Conservation (phyloP, 257 asterid species). For the Solanum paucissectum region DNA sequence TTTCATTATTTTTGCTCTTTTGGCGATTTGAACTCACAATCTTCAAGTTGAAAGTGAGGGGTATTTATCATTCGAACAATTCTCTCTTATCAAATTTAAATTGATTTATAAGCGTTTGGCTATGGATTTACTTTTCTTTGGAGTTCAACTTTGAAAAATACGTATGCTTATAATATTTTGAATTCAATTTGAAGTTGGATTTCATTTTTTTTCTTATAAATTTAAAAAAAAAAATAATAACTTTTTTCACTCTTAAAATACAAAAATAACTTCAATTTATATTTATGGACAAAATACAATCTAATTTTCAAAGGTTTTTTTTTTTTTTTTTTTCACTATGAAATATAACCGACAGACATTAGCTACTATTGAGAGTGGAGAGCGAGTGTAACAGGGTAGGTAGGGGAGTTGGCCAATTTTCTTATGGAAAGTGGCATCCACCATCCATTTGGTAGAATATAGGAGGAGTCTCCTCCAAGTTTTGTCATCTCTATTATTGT, state of each 20-base stretch:
- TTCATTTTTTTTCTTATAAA: too few relatives aligned
- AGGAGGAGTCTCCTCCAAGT: neutral
- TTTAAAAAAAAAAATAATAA: too few relatives aligned
- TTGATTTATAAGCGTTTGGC: too few relatives aligned
- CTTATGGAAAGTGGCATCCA: neutral
- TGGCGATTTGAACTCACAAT: rapidly evolving
- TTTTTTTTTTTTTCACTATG: too few relatives aligned
- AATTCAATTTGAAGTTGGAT: too few relatives aligned
- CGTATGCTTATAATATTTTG: too few relatives aligned
- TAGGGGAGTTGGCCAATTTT: neutral
- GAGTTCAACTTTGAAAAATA: neutral
- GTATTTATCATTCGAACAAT: rapidly evolving
- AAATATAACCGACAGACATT: neutral
- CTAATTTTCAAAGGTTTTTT: too few relatives aligned
- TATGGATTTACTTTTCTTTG: too few relatives aligned
- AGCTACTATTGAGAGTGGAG: neutral
- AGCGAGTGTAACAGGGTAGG: neutral
- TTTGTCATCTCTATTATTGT: neutral
- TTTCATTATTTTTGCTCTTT: too few relatives aligned
- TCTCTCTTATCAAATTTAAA: neutral
- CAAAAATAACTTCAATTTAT: too few relatives aligned
- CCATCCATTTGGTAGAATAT: neutral
- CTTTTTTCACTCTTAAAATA: too few relatives aligned
- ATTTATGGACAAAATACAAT: neutral
- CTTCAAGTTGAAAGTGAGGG: rapidly evolving